phyloP scores from a whole-genome alignment of 768 basidiomycete genomes.

The Tricholomella constricta region DNA sequence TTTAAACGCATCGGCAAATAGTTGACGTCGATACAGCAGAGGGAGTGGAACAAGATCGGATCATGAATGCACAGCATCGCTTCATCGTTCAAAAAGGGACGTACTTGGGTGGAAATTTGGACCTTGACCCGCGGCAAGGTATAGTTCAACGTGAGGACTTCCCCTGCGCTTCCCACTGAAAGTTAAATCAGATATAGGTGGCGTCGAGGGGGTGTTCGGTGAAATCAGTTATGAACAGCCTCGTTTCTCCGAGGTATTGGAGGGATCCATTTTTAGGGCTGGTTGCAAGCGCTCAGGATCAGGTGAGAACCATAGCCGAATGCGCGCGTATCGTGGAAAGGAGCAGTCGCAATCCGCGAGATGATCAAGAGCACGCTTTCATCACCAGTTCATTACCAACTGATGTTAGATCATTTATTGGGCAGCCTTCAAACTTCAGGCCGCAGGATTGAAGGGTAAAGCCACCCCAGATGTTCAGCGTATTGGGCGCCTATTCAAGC shows the following conservation, averaged over 20 bases:
- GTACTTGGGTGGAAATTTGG: too few species aligned
- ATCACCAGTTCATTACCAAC: too few species aligned
- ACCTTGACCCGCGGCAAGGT: not conserved
- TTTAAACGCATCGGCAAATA: not conserved
- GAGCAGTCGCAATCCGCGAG: too few species aligned
- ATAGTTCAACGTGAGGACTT: not conserved
- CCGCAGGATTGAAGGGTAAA: too few species aligned
- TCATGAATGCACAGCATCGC: not conserved
- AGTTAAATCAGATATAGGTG: not conserved
- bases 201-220: not conserved
- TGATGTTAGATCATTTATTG: too few species aligned
- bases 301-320: not conserved
- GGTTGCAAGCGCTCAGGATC: not conserved
- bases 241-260: slow-evolving; percentile 4
- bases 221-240: not conserved
- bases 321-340: too few species aligned
- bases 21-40: not conserved
- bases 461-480: not conserved
- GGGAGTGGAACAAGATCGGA: not conserved
- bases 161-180: not conserved
- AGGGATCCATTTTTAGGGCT: too few species aligned
- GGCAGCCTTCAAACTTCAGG: too few species aligned
- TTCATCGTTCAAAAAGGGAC: too few species aligned
- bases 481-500: not conserved
- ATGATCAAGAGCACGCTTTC: not conserved